Evolutionary conservation across 345 rosid genomes (phyloP), one percentile per base, ranked within the genome.

Genomic region (Dipteronia dyeriana): DNA sequence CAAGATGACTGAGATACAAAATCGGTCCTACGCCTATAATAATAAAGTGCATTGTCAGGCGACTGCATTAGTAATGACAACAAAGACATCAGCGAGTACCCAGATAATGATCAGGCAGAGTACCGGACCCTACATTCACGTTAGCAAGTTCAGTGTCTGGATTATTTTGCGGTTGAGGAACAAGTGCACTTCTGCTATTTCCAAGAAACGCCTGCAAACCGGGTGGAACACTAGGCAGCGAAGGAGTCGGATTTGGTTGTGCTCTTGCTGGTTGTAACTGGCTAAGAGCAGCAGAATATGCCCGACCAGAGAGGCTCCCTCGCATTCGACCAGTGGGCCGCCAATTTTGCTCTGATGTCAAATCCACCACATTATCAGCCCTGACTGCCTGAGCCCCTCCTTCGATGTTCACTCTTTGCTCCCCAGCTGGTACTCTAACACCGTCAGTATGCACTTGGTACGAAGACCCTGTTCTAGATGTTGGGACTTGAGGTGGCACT

Each of bases 271-370:
- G 61, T 81, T 85, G 94, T 64, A 88, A 66, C 64, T 82, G 86
- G 76, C 85, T 85, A 79, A 88, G 85, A 66, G 84, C 88, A 23
- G 79, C 79, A 75, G 85, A 78, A 78, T 83, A 84, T 0, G 84
- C 74, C 66, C 84, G 82, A 22, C 91, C 91, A 9, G 79, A 13
- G 38, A 95, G 85, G 82, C 97, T 91, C 76, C 99, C 99, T 54
- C 97, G 91, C 99, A 95, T 95, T 56, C 89, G 84, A 20, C 92
- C 89, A 2, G 87, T 57, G 6, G 96, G 98, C 59, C 84, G 94
- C 98, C 98, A 91, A 68, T 82, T 85, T 71, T 79, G 86, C 38
- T 77, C 88, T 22, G 84, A 76, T 23, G 82, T 77, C 25, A 82
- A 76, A 66, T 85, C 88, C 68, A 72, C 71, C 20, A 68, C 59